These are phyloP conservation scores for Coniferiporia weirii DNA, from an alignment of 1,284 basidiomycete genomes.

Conservation along the genomic window DNA sequence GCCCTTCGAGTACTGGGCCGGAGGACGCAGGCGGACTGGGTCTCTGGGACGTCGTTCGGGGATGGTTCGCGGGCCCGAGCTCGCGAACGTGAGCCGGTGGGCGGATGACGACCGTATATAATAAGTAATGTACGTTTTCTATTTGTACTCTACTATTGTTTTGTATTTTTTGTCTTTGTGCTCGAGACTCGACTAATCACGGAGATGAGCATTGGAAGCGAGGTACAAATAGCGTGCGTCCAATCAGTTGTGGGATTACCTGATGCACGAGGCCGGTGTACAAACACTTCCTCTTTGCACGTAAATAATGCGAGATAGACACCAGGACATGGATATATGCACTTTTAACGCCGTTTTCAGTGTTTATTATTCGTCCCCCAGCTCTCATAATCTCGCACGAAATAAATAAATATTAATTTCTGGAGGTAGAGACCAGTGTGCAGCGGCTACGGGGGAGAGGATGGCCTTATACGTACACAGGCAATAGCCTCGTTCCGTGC, in stretches of 20 bases:
- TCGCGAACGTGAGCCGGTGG: neutral
- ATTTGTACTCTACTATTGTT: neutral
- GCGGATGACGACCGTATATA: neutral
- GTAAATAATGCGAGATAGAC: neutral
- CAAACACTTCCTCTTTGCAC: neutral
- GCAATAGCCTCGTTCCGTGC: slow-evolving; percentile 41
- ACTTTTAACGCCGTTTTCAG: neutral
- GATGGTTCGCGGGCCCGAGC: slow-evolving; percentile 23
- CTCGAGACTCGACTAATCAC: neutral
- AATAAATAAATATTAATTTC: no score
- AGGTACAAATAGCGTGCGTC: neutral
- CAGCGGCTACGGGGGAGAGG: neutral
- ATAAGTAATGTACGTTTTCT: neutral
- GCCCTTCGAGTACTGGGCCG: slow-evolving; percentile 2
- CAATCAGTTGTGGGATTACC: neutral
- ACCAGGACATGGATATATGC: neutral
- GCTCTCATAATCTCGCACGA: neutral
- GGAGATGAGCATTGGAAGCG: neutral
- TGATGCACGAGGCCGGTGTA: neutral
- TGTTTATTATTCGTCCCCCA: neutral
- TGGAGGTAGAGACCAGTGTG: neutral
- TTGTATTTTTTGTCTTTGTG: no score
- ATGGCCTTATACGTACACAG: neutral
- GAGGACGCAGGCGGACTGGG: neutral
- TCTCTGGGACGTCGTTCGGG: slow-evolving; percentile 25